Conservation (phyloP, 2,329 filamentous ascomycete genomes). For the Colletotrichum neosansevieriae region DNA sequence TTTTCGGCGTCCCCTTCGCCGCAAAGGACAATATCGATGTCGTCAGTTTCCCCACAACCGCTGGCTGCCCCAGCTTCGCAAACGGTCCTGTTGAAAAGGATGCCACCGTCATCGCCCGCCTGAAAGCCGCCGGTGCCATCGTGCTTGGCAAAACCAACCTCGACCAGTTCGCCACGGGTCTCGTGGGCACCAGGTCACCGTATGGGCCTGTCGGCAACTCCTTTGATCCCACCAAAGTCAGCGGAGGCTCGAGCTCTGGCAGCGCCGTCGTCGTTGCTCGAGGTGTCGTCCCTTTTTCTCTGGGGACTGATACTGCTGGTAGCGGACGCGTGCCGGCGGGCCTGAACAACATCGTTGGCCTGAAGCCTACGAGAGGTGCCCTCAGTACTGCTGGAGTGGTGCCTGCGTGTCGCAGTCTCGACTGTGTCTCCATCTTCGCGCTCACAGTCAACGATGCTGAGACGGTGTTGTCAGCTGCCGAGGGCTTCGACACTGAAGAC, state of each 20-base stretch:
- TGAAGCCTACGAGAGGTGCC: constrained; percentile 65
- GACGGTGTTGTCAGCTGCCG: constrained; percentile 60
- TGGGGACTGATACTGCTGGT: constrained; percentile 69
- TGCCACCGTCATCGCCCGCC: constrained; percentile 60
- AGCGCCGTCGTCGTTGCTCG: constrained; percentile 67
- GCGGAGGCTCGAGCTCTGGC: constrained; percentile 70
- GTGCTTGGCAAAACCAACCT: constrained; percentile 71
- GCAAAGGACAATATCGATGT: constrained; percentile 70
- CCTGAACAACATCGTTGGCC: constrained; percentile 65
- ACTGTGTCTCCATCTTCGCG: constrained; percentile 68
- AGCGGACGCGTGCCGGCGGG: constrained; percentile 66
- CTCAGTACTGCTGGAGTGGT: constrained; percentile 62
- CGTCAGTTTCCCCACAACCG: constrained; percentile 63
- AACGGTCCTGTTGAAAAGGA: constrained; percentile 59
- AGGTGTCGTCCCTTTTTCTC: constrained; percentile 65
- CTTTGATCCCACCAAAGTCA: constrained; percentile 53
- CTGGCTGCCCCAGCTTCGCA: constrained; percentile 62
- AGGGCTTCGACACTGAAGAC: constrained; percentile 62
- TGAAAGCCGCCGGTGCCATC: constrained; percentile 66
- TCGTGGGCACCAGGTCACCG: constrained; percentile 71
- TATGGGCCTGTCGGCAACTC: constrained; percentile 68
- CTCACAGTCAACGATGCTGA: constrained; percentile 63
- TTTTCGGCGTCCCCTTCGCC: constrained; percentile 69
- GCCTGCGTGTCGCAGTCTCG: constrained; percentile 68
- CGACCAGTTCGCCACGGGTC: constrained; percentile 73